These are phyloP conservation scores for Pelargonium citronellum DNA, from an alignment of 441 rosid species.

Conservation along the genomic window DNA sequence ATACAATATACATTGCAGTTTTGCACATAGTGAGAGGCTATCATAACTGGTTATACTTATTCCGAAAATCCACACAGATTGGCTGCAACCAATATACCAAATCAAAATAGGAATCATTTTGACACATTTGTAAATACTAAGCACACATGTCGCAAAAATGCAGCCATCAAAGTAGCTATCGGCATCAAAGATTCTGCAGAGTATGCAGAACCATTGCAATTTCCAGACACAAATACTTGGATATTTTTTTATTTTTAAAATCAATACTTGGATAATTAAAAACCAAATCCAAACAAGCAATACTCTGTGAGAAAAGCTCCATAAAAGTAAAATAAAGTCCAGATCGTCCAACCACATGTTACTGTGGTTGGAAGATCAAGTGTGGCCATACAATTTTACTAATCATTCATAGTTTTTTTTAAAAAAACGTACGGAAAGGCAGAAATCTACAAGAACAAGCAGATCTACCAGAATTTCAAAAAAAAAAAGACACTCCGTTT, in stretches of 20 bases:
- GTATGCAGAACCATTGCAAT: background rate
- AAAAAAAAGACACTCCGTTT: background rate
- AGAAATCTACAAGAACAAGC: background rate
- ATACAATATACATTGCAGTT: no score
- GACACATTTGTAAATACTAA: background rate
- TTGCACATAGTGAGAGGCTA: no score
- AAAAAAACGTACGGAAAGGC: background rate
- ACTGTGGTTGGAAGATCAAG: background rate
- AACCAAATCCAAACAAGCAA: background rate
- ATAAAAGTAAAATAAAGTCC: background rate
- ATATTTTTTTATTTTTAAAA: no score
- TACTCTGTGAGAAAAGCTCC: background rate
- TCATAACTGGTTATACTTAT: no score
- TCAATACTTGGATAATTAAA: background rate
- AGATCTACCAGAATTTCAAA: no score
- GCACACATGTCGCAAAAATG: background rate
- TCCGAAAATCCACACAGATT: no score
- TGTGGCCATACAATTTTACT: background rate
- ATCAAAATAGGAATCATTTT: no score
- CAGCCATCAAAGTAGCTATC: background rate
- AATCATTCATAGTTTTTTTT: background rate
- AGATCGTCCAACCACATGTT: background rate
- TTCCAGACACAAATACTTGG: background rate
- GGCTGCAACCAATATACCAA: no score
- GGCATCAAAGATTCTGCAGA: no score